Conservation (phyloP, 2,329 filamentous ascomycete species). For the Tolypocladium ovalisporum region DNA sequence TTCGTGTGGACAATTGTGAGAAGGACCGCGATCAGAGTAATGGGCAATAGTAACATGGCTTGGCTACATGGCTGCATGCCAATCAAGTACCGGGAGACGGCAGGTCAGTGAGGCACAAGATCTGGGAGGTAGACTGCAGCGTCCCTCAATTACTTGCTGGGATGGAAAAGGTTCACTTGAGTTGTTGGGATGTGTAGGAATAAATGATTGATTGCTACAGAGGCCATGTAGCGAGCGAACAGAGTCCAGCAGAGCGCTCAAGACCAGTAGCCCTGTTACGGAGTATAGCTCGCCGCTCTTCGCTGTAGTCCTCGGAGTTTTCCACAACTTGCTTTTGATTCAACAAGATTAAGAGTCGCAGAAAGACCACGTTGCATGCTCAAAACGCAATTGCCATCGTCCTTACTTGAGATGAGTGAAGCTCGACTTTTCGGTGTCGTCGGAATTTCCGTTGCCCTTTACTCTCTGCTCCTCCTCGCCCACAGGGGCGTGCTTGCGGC, state of each 20-base stretch:
- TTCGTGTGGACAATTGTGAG: too few species aligned
- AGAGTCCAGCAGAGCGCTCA: not conserved
- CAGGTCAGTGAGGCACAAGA: too few species aligned
- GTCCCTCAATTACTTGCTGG: too few species aligned
- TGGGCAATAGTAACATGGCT: too few species aligned
- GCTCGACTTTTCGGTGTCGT: conserved; percentile 4
- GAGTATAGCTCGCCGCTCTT: not conserved
- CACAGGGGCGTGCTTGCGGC: not conserved
- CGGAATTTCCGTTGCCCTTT: not conserved
- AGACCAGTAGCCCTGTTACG: not conserved
- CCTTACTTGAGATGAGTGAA: not conserved
- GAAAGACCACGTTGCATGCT: too few species aligned
- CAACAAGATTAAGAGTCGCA: too few species aligned
- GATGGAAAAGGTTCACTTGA: too few species aligned
- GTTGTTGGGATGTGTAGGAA: too few species aligned
- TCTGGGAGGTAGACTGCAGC: too few species aligned
- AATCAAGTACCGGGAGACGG: too few species aligned
- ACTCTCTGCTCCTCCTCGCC: not conserved
- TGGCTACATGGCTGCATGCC: too few species aligned
- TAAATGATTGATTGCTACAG: not conserved
- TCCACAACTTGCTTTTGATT: not conserved
- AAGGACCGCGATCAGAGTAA: not conserved
- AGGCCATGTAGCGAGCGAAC: not conserved
- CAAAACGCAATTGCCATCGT: not conserved
- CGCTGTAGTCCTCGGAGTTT: too few species aligned